A percentile compares a stretch with the other conserved stretches of the same genome.
Evolutionary conservation across 345 rosid genomes (phyloP).

Genomic region (Lepidium didymum): DNA sequence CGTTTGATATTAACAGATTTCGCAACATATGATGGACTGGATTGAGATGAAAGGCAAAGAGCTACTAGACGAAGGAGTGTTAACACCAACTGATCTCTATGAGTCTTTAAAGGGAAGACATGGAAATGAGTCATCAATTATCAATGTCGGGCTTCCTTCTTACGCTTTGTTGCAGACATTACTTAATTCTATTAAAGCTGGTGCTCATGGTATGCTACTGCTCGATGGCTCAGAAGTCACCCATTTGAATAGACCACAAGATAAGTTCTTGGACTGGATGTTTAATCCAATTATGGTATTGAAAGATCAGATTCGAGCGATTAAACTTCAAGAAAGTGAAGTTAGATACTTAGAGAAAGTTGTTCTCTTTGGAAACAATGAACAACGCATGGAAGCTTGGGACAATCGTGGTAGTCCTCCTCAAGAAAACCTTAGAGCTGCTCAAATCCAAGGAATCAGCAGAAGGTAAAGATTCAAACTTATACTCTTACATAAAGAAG

Average conservation of each 20-base stretch:
- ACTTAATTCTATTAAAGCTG: constrained; percentile 53
- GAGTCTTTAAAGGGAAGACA: constrained; percentile 54
- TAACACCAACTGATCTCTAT: constrained; percentile 40
- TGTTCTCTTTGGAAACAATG: constrained; percentile 51
- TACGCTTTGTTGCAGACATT: constrained; percentile 49
- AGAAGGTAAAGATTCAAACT: constrained; percentile 51
- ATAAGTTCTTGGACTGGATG: constrained; percentile 67
- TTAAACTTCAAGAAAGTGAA: constrained; percentile 53
- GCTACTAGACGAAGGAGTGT: constrained; percentile 45
- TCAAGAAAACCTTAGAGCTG: constrained; percentile 54
- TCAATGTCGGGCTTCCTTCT: constrained; percentile 60
- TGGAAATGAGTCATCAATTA: constrained; percentile 35
- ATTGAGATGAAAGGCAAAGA: constrained; percentile 63
- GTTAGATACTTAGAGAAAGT: constrained; percentile 54
- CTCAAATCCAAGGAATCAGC: constrained; percentile 71
- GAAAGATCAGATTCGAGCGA: constrained; percentile 59
- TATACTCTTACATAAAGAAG: not conserved
- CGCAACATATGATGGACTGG: constrained; percentile 49
- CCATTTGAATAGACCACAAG: constrained; percentile 60
- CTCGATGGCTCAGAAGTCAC: constrained; percentile 58
- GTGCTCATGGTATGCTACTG: constrained; percentile 52
- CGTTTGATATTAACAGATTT: constrained; percentile 33
- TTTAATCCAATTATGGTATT: constrained; percentile 66
- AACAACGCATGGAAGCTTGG: constrained; percentile 51
- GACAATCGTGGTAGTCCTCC: constrained; percentile 41